Conservation (phyloP, 2,329 filamentous ascomycete genomes). For the Colletotrichum eremochloae region DNA sequence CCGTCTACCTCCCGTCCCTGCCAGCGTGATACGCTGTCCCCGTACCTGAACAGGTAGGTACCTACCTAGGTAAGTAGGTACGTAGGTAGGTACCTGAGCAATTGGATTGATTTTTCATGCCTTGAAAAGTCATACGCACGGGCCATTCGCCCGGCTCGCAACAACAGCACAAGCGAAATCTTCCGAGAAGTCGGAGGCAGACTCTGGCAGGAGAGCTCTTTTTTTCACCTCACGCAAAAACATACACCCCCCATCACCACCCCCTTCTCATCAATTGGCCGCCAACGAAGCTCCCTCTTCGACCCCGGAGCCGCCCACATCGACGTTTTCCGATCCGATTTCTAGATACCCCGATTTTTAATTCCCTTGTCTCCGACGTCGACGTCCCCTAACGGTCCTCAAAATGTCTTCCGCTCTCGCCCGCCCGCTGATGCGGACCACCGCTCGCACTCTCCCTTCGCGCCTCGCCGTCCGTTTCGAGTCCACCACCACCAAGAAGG, state of each 20-base stretch:
- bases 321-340: slow-evolving; percentile 43
- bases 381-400: slow-evolving; percentile 29
- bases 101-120: slow-evolving; percentile 25
- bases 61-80: not conserved
- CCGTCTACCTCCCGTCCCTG: slow-evolving; percentile 25
- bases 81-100: not conserved
- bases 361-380: slow-evolving; percentile 24
- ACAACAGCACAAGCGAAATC: slow-evolving; percentile 54
- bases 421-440: slow-evolving; percentile 61
- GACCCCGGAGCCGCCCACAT: slow-evolving; percentile 47
- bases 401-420: slow-evolving; percentile 53
- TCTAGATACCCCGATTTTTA: slow-evolving; percentile 33
- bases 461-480: slow-evolving; percentile 69
- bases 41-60: not conserved
- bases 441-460: slow-evolving; percentile 59
- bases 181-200: slow-evolving; percentile 55
- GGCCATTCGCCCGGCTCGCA: slow-evolving; percentile 42
- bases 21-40: slow-evolving; percentile 7
- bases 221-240: slow-evolving; percentile 44
- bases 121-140: slow-evolving; percentile 28
- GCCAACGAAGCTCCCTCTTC: slow-evolving; percentile 46
- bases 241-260: slow-evolving; percentile 41
- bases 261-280: slow-evolving; percentile 54
- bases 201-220: slow-evolving; percentile 40
- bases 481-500: slow-evolving; percentile 66